Percentiles rank a stretch among this genome's conserved stretches.
Evolutionary conservation across 2,329 filamentous ascomycete species (phyloP).

Genomic region (Hirsutella minnesotensis): DNA sequence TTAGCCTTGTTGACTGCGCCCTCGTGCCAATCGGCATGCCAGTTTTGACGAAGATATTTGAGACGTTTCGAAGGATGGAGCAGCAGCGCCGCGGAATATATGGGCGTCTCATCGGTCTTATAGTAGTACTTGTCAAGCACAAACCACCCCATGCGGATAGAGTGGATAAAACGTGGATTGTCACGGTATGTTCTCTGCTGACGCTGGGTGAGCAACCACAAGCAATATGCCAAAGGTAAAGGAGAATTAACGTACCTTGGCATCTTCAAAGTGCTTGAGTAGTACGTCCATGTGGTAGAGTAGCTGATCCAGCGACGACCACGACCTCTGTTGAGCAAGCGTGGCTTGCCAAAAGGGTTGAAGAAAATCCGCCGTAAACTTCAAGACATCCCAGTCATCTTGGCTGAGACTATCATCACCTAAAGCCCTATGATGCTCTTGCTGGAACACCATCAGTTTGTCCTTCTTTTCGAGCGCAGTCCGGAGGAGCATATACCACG

Average conservation of each 20-base stretch:
- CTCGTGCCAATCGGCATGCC: not conserved
- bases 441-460: slow-evolving; percentile 2
- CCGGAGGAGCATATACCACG: slow-evolving; percentile 3
- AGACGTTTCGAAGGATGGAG: not conserved
- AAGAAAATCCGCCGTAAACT: slow-evolving; percentile 2
- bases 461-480: slow-evolving; percentile 2
- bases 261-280: not conserved
- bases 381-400: slow-evolving; percentile 3
- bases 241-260: not conserved
- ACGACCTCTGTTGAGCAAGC: not conserved
- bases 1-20: not conserved
- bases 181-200: not conserved
- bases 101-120: not conserved
- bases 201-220: not conserved
- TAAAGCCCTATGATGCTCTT: slow-evolving; percentile 2
- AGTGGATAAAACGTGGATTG: not conserved
- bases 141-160: not conserved
- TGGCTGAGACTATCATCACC: slow-evolving; percentile 2
- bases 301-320: not conserved
- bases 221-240: not conserved
- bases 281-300: not conserved
- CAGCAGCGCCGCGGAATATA: not conserved
- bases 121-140: not conserved
- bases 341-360: slow-evolving; percentile 3
- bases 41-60: not conserved